These are phyloP conservation scores for Marchantia paleacea DNA, from an alignment of 225 moss, liverwort and hornwort species.

Conservation along the genomic window DNA sequence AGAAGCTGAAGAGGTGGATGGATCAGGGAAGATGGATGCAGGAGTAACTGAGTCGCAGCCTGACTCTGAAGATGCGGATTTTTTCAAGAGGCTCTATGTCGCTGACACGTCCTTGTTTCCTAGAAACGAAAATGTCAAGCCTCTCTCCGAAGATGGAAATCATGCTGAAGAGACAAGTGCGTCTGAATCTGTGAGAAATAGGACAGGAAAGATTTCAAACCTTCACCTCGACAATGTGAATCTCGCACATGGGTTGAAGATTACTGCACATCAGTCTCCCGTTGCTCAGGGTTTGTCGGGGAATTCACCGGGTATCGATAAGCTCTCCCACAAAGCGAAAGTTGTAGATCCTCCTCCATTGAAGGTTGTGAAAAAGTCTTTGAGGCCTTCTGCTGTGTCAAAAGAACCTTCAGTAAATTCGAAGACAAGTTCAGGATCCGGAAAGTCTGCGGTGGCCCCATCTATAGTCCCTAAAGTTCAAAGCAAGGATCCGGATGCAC, in stretches of 20 bases:
- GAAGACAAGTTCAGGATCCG: conserved; percentile 1
- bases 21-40: conserved; percentile 31
- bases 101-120: conserved; percentile 97
- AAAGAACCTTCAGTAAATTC: conserved; percentile 8
- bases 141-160: conserved; percentile 50
- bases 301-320: neutral
- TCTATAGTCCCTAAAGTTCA: neutral
- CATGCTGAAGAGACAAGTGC: neutral
- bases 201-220: neutral
- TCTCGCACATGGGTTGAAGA: neutral
- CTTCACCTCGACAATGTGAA: conserved; percentile 4
- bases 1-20: conserved; percentile 53
- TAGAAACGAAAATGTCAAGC: conserved; percentile 68
- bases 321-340: neutral
- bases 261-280: neutral
- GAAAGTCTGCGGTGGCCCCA: conserved; percentile 4
- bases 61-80: conserved; percentile 48
- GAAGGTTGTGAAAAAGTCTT: conserved; percentile 6
- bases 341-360: conserved; percentile 2
- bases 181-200: conserved; percentile 19
- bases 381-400: neutral
- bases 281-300: neutral
- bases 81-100: conserved; percentile 77
- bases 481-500: conserved; percentile 8
- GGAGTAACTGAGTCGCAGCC: conserved; percentile 18